Conservation (phyloP, 83 land plant genomes). For the Isoetes engelmannii region DNA sequence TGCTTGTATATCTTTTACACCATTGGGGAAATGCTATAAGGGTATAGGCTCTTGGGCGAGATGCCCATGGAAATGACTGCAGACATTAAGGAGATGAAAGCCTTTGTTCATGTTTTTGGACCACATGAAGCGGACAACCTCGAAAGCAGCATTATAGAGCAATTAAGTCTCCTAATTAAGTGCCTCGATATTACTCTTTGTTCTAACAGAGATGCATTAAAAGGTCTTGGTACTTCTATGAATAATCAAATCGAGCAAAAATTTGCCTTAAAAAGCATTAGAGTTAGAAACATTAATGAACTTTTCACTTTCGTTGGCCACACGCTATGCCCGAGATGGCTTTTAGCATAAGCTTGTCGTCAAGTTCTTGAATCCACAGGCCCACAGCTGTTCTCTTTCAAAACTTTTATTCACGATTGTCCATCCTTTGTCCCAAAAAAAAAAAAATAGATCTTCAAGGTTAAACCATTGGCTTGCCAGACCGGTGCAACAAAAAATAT, state of each 20-base stretch:
- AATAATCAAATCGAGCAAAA: constrained; percentile 70
- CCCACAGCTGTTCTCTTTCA: constrained; percentile 71
- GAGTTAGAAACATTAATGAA: constrained; percentile 76
- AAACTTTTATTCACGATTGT: too few relatives aligned
- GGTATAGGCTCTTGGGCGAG: constrained; percentile 75
- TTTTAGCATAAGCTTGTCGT: constrained; percentile 80
- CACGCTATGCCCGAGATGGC: constrained; percentile 63
- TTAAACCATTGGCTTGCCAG: constrained; percentile 60
- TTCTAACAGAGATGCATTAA: constrained; percentile 77
- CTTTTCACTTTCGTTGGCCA: constrained; percentile 81
- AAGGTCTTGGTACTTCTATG: constrained; percentile 57
- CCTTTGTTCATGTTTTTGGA: constrained; percentile 87
- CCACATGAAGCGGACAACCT: constrained; percentile 93
- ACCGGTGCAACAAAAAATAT: constrained; percentile 48
- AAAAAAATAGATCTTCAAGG: constrained; percentile 53
- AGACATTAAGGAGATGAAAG: constrained; percentile 66
- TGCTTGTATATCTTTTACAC: constrained; percentile 69
- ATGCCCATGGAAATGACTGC: constrained; percentile 69
- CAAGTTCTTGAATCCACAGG: constrained; percentile 64
- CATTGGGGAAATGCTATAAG: constrained; percentile 65
- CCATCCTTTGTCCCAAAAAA: too few relatives aligned
- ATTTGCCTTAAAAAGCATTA: constrained; percentile 45
- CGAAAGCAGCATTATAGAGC: constrained; percentile 58
- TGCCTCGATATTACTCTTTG: constrained; percentile 76
- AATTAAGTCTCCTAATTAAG: constrained; percentile 63